Base-by-base conservation (phyloP, 352 stramenopile genomes). In the Thalassiosira hispida region DNA sequence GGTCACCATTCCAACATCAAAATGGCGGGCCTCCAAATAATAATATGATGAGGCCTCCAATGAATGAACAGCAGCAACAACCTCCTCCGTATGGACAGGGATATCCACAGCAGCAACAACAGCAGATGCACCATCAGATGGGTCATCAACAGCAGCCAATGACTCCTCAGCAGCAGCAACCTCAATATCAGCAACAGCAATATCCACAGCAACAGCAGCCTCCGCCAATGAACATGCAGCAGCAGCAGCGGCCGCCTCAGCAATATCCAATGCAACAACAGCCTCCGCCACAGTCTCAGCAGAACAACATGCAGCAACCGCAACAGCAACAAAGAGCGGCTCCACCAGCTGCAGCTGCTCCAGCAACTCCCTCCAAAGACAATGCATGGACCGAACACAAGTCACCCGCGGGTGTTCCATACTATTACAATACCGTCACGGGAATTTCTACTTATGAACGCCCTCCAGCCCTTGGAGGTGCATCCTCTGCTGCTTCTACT, bases 361-460 rank as follows among this genome's bases (percentile, higher is more conserved):
- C 52, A 33, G 16, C n/a, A 20, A 18, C 29, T 14, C 9, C 33
- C 9, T 7, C 14, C 18, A 38, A 42, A 3, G 77, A 82, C 29
- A 49, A 86, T 66, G 81, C 70, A 35, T 91, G 85, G 85, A 83
- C 61, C n/a, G 79, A 87, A 67, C 76, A 90, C 44, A 82, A 68
- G 25, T 67, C 68, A 14, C 79, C 79, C 0, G 52, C 62, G 23
- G 81, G 80, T 29, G 55, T 82, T 29, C 70, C 83, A 16, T 92
- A 87, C 56, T 92, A 89, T 66, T 81, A 88, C 31, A 92, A 92
- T 64, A 44, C 73, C 0, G 62, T 89, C 9, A 79, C 79, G 0
- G 77, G 73, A 49, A 27, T 84, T 40, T 89, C 81, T 31, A 88
- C 81, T 1, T 92, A 83, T 31, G 73, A 75, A 31, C 83, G 85